Evolutionary conservation across 2,329 filamentous ascomycete genomes (phyloP), one percentile per base, ranked within the genome.

Genomic region (Aspergillus alliaceus): DNA sequence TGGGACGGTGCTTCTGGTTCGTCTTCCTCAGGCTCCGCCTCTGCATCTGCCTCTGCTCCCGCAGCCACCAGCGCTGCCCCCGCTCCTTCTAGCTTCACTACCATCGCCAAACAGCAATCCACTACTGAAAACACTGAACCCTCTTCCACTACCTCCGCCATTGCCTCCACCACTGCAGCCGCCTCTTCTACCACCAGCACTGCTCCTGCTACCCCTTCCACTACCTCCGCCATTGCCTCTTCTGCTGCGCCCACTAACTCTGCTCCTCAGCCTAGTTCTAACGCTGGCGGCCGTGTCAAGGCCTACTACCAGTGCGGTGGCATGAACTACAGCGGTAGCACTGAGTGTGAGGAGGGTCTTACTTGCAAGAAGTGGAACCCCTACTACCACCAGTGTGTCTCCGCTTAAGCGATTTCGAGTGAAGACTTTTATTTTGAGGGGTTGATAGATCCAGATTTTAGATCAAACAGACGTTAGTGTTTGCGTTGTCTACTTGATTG

Each of bases 301-400:
- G 27, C 53, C 22, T 65, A 39, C 27, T n/a, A 58, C 49, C 63
- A 53, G 40, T 65, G 63, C 56, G 63, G 63, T 47, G 63, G 63
- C 8, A 25, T 60, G 11, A 55, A 53, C 58, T 58, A 53, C 58
- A 51, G 53, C 24, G 60, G 60, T 6, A n/a, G 56, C 31, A 53
- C 51, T 6, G 27, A 44, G 35, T 65, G 63, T 20, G 63, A 58
- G 18, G 29, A 29, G 12, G 62, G 62, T n/a, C 53, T 62, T 9
- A 48, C 51, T 25, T 65, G 63, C 62, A 59, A 63, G 55, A 18
- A 63, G 53, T 64, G 57, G 58, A 65, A 65, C 62, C 57, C 58
- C 32, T 65, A 59, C 60, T 65, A 65, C 58, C 54, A 57, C 58
- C 63, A 65, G 60, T 65, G 63, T 18, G 8, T 64, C n/a, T 44